Base-by-base conservation (phyloP, 805 yeast genomes). In the Vanderwaltozyma yarrowii region DNA sequence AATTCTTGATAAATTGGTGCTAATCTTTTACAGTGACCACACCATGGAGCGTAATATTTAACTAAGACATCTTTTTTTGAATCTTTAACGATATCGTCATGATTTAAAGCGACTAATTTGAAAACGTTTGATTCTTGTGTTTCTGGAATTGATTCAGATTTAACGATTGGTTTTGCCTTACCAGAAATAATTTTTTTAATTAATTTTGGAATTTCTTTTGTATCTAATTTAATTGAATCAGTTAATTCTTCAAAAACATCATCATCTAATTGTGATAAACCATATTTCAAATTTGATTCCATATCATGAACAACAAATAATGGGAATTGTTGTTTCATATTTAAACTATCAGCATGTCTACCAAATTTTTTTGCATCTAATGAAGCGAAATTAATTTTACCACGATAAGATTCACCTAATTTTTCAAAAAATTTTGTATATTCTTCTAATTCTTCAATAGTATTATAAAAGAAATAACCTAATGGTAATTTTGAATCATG, bases 41-140 rank as follows among this genome's bases (percentile, higher is more conserved):
- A 87, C 96, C 96, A 88, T 66, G 94, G 94, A 35, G 97, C 96
- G 58, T 84, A 88, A 66, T 88, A 89, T 68, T 85, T 83, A 40
- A 89, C 95, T 40, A 88, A 64, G 27, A 83, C 79, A 58, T 82
- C 89, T 66, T 77, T 80, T 16, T 48, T 54, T 37, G 58, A 54
- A 51, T 78, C 78, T 23, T 62, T 62, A 37, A 85, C 72, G 42
- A 85, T 65, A 25, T 71, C 75, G 36, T 82, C 80, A 64, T 85
- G 92, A 56, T 78, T 85, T 65, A 77, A 73, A 50, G 86, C 95
- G 44, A 89, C 96, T 50, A 89, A 71, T 55, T 75, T 80, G 59
- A 69, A 67, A 33, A 81, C 89, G 38, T 80, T 76, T 36, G 74
- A 71, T 52, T 80, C 82, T 70, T 89, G 96, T 39, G 64, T 64